Base-by-base conservation (phyloP, 1,139 yeast genomes). In the Pichia sp. region DNA sequence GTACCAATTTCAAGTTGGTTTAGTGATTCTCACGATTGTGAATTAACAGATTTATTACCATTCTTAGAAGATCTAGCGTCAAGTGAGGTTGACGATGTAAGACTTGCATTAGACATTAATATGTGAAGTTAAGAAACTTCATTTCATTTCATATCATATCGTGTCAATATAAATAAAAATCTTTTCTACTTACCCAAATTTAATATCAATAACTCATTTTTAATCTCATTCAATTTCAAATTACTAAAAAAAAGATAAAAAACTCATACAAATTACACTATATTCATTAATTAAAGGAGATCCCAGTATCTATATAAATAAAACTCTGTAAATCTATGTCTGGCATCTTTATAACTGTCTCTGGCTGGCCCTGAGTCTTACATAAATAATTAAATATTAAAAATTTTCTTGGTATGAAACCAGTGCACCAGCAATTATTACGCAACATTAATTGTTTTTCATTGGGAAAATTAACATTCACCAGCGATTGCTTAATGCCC, bases 1-100 rank as follows among this genome's bases (percentile, higher is more conserved):
- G 85, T 94, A 39, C 99, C 99, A n/a, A 87, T 92, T 32, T 87
- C 96, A 55, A 82, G 94, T 65, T 92, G 99, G 99, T 92, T 94
- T 72, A 87, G 96, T 58, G 99, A 92, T 69, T 82, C 94, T 39
- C 98, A 92, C 65, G 99, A 92, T 66, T 90, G 90, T 63, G 99
- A 92, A 72, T 74, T 92, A 59, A 68, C 87, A 55, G 98, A 92
- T 68, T 79, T 92, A 68, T 71, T 94, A 52, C 98, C 98, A 16
- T 82, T 94, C 56, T 74, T 92, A 59, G 87, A 88, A 65, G 98
- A 92, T 65, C 70, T 92, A 53, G 78, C 96, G 9, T 66, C 73
- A 55, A 60, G 70, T 18, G 73, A 73, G 54, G 96, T 89, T 44
- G 84, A 82, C 56, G 96, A 90, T 67, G 94, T 90, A 42, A 81